phyloP scores from a whole-genome alignment of 495 filamentous ascomycete species.

The Gamarada debralockiae region DNA sequence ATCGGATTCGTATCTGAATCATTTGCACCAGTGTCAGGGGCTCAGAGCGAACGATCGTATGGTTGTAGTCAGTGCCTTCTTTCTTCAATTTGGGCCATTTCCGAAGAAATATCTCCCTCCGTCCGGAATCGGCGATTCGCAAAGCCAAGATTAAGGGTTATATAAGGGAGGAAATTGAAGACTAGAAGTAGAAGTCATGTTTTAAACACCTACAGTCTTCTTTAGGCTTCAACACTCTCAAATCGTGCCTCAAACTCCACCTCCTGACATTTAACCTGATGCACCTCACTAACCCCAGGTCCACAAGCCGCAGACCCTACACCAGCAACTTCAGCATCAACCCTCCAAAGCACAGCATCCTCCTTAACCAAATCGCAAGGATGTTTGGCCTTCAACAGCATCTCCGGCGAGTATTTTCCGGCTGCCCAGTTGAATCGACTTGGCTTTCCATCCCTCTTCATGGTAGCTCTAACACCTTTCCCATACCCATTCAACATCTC shows the following conservation, averaged over 20 bases:
- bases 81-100: no score
- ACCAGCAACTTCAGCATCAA: constrained; percentile 54
- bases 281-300: constrained; percentile 51
- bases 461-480: constrained; percentile 32
- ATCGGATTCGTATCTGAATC: no score
- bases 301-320: constrained; percentile 60
- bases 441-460: constrained; percentile 21
- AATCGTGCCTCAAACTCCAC: constrained; percentile 28
- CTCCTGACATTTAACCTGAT: constrained; percentile 31
- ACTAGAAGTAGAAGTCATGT: no score
- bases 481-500: constrained; percentile 36
- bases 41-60: no score
- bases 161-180: no score
- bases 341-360: constrained; percentile 47
- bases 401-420: constrained; percentile 32
- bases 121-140: no score
- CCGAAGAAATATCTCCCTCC: no score
- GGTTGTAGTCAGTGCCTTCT: no score
- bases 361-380: constrained; percentile 51
- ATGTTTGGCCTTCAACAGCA: constrained; percentile 41
- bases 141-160: no score
- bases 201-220: no score
- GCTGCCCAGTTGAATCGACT: constrained; percentile 45
- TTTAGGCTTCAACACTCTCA: background rate
- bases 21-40: no score